Evolutionary conservation across 768 basidiomycete species (phyloP), one percentile per base, ranked within the genome.

Genomic region (Leucocoprinus birnbaumii): DNA sequence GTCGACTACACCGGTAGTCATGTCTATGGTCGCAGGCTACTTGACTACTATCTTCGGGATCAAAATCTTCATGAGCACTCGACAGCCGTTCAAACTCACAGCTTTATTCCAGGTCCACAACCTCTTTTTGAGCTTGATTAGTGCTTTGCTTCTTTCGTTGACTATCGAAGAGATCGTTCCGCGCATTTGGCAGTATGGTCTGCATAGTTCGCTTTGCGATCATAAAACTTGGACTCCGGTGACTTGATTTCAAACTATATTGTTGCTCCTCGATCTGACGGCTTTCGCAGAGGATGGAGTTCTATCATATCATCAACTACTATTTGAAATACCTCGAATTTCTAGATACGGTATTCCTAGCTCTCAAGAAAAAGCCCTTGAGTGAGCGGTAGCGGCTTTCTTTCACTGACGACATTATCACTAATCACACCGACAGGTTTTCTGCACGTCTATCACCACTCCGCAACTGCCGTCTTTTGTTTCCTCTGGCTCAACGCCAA

Each of bases 281-380:
- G 24, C 27, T 13, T 24, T 22, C 34, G 10, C 64, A 97, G 94
- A 83, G 82, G 68, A 78, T 98, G 69, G 90, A 98, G 74, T 88
- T 94, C 66, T 98, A 91, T 77, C 98, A 99, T 77, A 94, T 98
- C 79, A 79, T 98, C 78, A 99, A 99, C 78, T 99, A 98, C 76
- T 94, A 87, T 73, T 92, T 97, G 83, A 98, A 98, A 70, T 98
- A 98, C 71, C 75, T 97, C 60, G 97, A 99, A 73, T 84, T 98
- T 56, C 70, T 96, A 59, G 96, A 98, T 77, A 99, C 97, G 11
- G 83, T 98, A 61, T 99, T 98, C 81, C 84, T 99, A 61, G 91
- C 91, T 9, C 75, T 98, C 64, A 99, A 98, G 84, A 99, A 98
- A 82, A 98, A 98, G 73, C 93, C 93, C 14, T 79, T 99, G 46